Evolutionary conservation across 2,329 filamentous ascomycete species (phyloP), one percentile per base, ranked within the genome.

Genomic region (Phyllosticta paracitricarpa): DNA sequence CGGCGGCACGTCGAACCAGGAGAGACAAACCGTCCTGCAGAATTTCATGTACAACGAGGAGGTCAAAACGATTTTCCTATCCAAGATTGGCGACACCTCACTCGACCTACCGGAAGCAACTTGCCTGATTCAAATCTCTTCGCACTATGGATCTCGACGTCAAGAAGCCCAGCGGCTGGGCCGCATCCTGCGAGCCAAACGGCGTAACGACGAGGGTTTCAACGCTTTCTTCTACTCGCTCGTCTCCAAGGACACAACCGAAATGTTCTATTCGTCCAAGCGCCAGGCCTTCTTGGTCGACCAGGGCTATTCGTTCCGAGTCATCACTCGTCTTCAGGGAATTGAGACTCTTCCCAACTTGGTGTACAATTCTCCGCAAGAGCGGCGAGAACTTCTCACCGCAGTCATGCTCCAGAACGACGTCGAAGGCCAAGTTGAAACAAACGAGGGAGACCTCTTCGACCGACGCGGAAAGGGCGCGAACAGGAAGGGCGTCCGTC

Each of bases 141-240:
- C 93, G 0, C 94, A 99, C 71, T 99, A 97, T 69, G 94, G 94
- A 64, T 97, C 93, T 9, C 90, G 94, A 67, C 88, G 94, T 77
- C 94, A 97, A 74, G 94, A 99, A 77, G 94, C 94, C 0, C 94
- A 97, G 72, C 86, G 94, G 2, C 81, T 97, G 0, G 94, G 94
- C 3, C 88, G 94, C 58, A 97, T 99, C 68, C 83, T 99, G 2
- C 84, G 94, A 75, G 94, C 94, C 14, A 99, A 99, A 77, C 85
- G 94, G 19, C 84, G 94, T 72, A 97, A 97, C 68, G 94, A 99
- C 68, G 94, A 97, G 73, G 94, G 94, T 7, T 99, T 99, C 75
- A 99, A 99, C 71, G 94, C 94, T 0, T 99, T 97, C 75, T 99
- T 99, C 79, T 99, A 99, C 77, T 96, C 91, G 0, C 82, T 99